Conservation (phyloP, 305 asterid genomes). For the Petunia hybrid region DNA sequence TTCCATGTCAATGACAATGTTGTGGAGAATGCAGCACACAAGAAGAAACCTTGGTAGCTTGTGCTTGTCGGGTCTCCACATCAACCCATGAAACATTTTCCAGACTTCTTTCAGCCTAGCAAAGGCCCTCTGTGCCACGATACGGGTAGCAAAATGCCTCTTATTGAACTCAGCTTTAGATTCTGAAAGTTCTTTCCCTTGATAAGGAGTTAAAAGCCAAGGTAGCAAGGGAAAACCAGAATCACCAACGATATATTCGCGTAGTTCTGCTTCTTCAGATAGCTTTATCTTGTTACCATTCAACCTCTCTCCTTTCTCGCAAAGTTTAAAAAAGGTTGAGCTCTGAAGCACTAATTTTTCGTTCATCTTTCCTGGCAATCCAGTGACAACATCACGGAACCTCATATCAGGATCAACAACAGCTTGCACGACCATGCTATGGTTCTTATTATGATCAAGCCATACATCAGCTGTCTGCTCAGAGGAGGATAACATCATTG, state of each 20-base stretch:
- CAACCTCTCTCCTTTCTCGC: conserved; percentile 64
- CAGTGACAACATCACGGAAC: conserved; percentile 72
- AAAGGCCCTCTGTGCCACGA: conserved; percentile 69
- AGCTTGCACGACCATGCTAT: conserved; percentile 89
- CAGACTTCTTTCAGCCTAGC: conserved; percentile 75
- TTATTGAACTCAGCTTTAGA: conserved; percentile 62
- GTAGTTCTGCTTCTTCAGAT: conserved; percentile 49
- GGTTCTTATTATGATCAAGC: conserved; percentile 66
- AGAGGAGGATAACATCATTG: conserved; percentile 73
- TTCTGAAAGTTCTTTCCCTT: conserved; percentile 53
- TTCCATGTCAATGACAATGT: conserved; percentile 81
- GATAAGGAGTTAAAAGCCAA: conserved; percentile 88
- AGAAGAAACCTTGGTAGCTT: conserved; percentile 82
- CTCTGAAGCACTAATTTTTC: conserved; percentile 60
- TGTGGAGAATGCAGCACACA: conserved; percentile 91
- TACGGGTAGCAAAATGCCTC: conserved; percentile 59
- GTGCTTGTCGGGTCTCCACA: conserved; percentile 97
- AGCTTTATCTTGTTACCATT: conserved; percentile 49
- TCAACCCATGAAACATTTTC: conserved; percentile 82
- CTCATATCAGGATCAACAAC: conserved; percentile 75
- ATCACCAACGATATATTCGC: conserved; percentile 80
- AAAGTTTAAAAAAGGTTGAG: conserved; percentile 60
- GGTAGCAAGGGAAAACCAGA: conserved; percentile 73
- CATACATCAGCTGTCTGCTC: conserved; percentile 70
- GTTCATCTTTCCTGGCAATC: conserved; percentile 84